phyloP scores from a whole-genome alignment of 2,329 filamentous ascomycete genomes.

The Apiospora marii region DNA sequence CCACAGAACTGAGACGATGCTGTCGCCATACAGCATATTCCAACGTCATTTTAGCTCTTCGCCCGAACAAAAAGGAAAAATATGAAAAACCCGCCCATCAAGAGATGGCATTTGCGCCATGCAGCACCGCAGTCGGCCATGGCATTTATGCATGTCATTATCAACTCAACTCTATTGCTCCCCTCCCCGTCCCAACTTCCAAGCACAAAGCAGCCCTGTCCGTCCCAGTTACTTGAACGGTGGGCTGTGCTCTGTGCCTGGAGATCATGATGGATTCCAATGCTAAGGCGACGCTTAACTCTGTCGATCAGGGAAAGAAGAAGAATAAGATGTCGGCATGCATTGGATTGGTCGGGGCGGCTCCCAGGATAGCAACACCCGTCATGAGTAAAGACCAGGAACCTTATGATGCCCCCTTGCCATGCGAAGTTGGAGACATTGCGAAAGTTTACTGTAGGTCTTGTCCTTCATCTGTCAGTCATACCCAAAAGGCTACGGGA shows the following conservation, averaged over 20 bases:
- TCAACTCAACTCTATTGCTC: neutral
- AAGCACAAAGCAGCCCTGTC: neutral
- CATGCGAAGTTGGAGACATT: neutral
- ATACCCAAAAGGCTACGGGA: neutral
- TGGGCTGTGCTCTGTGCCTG: neutral
- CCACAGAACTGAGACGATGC: neutral
- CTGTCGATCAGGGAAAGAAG: neutral
- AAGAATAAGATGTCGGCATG: neutral
- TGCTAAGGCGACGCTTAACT: conserved; percentile 1
- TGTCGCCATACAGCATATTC: neutral
- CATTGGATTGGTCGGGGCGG: neutral
- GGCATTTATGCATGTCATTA: conserved; percentile 19
- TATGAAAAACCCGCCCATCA: neutral
- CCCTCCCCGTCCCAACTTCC: neutral
- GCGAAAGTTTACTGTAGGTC: neutral
- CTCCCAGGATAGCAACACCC: neutral
- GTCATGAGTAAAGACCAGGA: neutral
- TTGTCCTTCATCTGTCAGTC: neutral
- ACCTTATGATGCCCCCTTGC: neutral
- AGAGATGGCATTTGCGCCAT: conserved; percentile 11
- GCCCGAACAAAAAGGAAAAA: neutral
- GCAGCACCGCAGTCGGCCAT: neutral
- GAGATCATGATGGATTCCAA: neutral
- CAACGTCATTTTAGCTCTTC: neutral
- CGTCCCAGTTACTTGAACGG: neutral